phyloP scores from a whole-genome alignment of 768 basidiomycete species.

The Hebeloma cylindrosporum region DNA sequence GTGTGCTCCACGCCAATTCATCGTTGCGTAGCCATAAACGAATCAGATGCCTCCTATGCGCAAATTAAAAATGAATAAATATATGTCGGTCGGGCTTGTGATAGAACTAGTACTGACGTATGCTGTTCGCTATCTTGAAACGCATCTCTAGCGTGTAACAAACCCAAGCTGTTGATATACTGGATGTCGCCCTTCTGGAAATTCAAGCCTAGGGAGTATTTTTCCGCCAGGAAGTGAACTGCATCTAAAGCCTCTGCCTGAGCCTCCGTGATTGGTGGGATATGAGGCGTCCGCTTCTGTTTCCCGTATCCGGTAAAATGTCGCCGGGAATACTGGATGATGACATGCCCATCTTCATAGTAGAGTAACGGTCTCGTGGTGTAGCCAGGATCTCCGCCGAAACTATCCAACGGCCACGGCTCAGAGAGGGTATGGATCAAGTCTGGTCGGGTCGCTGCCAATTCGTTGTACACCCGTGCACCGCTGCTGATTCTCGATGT shows the following conservation, averaged over 20 bases:
- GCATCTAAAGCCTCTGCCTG: slow-evolving; percentile 49
- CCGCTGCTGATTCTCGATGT: slow-evolving; percentile 45
- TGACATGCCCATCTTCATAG: slow-evolving; percentile 37
- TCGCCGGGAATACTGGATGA: slow-evolving; percentile 48
- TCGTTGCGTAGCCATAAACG: slow-evolving; percentile 49
- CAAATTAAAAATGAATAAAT: not conserved
- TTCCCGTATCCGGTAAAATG: slow-evolving; percentile 42
- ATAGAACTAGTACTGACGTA: slow-evolving; percentile 32
- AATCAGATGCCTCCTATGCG: slow-evolving; percentile 41
- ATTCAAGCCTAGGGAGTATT: slow-evolving; percentile 42
- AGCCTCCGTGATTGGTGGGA: slow-evolving; percentile 49
- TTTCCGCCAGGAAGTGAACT: slow-evolving; percentile 44
- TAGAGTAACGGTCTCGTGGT: slow-evolving; percentile 40
- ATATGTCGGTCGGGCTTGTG: no score
- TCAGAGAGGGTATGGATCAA: slow-evolving; percentile 40
- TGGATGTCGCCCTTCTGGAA: slow-evolving; percentile 52
- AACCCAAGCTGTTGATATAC: slow-evolving; percentile 46
- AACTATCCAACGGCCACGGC: slow-evolving; percentile 46
- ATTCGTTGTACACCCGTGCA: slow-evolving; percentile 45
- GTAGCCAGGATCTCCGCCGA: slow-evolving; percentile 37
- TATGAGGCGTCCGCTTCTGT: slow-evolving; percentile 35
- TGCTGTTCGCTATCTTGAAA: slow-evolving; percentile 43
- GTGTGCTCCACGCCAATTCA: slow-evolving; percentile 46
- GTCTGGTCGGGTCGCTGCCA: slow-evolving; percentile 46
- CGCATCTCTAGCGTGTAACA: slow-evolving; percentile 45